These are phyloP conservation scores for Torulaspora gathmanii DNA, from an alignment of 805 yeast genomes.

Conservation along the genomic window DNA sequence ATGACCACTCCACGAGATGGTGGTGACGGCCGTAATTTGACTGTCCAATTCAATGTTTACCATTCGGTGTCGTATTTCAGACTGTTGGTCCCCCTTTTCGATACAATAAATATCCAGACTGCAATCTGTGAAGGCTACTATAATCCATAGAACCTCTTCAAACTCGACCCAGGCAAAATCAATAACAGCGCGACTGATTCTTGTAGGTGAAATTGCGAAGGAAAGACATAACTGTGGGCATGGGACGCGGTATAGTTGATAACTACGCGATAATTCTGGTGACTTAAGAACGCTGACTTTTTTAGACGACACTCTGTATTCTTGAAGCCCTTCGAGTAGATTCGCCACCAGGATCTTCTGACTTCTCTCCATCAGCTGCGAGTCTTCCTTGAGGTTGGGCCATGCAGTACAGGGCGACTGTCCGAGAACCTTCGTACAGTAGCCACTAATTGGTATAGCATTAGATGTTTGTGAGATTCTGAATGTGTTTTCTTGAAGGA, in stretches of 20 bases:
- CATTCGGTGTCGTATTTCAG: not conserved
- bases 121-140: constrained; percentile 8
- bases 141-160: constrained; percentile 5
- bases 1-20: not conserved
- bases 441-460: constrained; percentile 15
- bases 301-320: constrained; percentile 5
- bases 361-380: not conserved
- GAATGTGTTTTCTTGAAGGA: constrained; percentile 36
- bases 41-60: not conserved
- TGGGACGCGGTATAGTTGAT: not conserved
- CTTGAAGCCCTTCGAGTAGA: constrained; percentile 18
- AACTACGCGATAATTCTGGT: not conserved
- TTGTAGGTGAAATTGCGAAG: not conserved
- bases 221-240: not conserved
- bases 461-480: constrained; percentile 27
- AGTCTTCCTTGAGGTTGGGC: not conserved
- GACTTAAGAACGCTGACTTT: not conserved
- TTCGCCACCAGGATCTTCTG: constrained; percentile 10
- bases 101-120: constrained; percentile 1
- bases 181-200: not conserved
- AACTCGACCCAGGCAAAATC: not conserved
- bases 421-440: constrained; percentile 7
- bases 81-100: not conserved
- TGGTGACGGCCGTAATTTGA: not conserved
- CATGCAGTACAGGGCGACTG: not conserved